Base-by-base conservation (phyloP, 2,329 filamentous ascomycete species). In the Fusarium tricinctum region DNA sequence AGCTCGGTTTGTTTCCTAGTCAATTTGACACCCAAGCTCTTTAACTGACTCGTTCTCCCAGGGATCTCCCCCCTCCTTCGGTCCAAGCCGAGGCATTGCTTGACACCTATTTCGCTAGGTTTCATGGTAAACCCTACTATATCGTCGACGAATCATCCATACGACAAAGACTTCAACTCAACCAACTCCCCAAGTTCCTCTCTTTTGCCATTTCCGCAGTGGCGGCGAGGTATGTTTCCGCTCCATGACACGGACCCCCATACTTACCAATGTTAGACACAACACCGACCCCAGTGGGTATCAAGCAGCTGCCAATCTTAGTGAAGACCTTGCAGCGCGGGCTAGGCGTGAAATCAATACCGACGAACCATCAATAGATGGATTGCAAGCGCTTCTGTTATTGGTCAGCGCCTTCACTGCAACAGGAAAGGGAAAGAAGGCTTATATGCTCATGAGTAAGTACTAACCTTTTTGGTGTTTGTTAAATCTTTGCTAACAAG, bases 361-460 rank as follows among this genome's bases (percentile, higher is more conserved):
- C 10, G 93, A 97, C 73, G 91, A 95, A 69, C 92, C 93, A 7
- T 92, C 90, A 1, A 87, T 96, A 43, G 92, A 97, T 76, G 87
- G 87, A 33, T 79, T 97, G 10, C 92, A 97, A 76, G 86, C 92
- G 4, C 82, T 95, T 17, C 81, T 97, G 45, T 83, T 97, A 12
- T 85, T 97, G 3, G 88, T 91, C 1, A 88, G 91, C 74, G 90
- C 92, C 5, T 94, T 89, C 73, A 93, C 90, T 48, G 92, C 93
- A 35, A 85, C 89, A 30, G 93, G 93, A 26, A 89, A 91, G 73
- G 92, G 93, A 17, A 95, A 92, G 79, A 96, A 92, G 78, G 90
- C 92, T 1, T 96, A 94, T 71, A 97, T 97, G 93, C 84, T 94
- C 39, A 84, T 97, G 71, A 88, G 92, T 92, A 89, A 20, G 82